Evolutionary conservation across 129 eudicot genomes (phyloP), one percentile per base, ranked within the genome.

Genomic region (Calendula officinalis): DNA sequence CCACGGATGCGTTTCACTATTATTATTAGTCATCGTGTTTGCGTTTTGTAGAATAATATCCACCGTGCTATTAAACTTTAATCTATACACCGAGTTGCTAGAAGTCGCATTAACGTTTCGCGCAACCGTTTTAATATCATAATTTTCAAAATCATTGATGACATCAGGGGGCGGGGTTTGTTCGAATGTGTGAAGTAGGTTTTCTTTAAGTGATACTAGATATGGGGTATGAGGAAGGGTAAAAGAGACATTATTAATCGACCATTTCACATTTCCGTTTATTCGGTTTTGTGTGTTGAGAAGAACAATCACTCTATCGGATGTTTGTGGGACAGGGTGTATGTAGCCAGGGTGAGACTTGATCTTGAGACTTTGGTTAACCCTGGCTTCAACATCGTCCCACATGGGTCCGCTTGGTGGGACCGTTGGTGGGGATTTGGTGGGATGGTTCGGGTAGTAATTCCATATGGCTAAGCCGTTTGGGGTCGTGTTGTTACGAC

Each of bases 1-100:
- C 96, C 98, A 92, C 5, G 95, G 98, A 72, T 88, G 98, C 0
- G 95, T 92, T 79, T 85, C 98, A 5, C 98, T 88, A 3, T 59
- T 77, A 51, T 64, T 75, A 0, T 4, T 13, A 6, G 5, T 65
- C 78, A 82, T 52, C 3, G 81, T 76, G 59, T 83, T 88, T 2
- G 98, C 98, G 37, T 92, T 92, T 61, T 92, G 98, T 8, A 92
- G 60, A 37, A 92, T 72, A 22, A 92, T 34, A 35, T 88, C 98
- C n/a, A 92, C 82, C 5, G 89, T 77, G 1, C 87, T 55, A 64
- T 88, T 75, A 66, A 79, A 88, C 59, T 66, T 49, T 40, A 92
- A 61, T 53, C 89, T 62, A 42, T 92, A 92, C 8, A 84, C 56
- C 1, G 74, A 63, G 57, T 77, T 85, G 60, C 95, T 77, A 17